A percentile compares a stretch with the other conserved stretches of the same genome.
These are phyloP conservation scores for Angomonas ambiguus DNA, from an alignment of 208 protist genomes.

Conservation along the genomic window DNA sequence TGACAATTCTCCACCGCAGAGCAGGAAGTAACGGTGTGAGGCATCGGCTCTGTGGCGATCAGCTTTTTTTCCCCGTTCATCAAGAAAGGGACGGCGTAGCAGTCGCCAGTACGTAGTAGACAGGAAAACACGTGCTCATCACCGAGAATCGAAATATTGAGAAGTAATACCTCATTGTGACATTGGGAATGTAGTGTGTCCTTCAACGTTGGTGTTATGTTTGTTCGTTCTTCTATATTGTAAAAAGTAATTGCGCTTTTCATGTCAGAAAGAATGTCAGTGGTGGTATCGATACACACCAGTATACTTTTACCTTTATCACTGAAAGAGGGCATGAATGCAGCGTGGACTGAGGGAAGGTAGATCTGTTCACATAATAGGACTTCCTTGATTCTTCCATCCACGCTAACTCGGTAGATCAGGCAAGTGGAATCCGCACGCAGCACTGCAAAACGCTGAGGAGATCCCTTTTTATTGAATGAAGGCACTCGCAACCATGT, in stretches of 20 bases:
- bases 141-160: neutral
- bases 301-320: neutral
- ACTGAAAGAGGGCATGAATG: neutral
- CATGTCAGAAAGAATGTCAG: neutral
- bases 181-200: neutral
- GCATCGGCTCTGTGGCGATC: slow-evolving; percentile 26
- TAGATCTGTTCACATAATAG: slow-evolving; percentile 3
- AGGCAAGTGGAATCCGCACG: slow-evolving; percentile 4
- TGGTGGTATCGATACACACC: neutral
- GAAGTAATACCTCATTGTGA: neutral
- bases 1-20: slow-evolving; percentile 21
- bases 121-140: slow-evolving; percentile 14
- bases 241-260: neutral
- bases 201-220: neutral
- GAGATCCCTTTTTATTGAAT: neutral
- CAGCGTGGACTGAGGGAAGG: neutral
- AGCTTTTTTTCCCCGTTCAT: slow-evolving; percentile 10
- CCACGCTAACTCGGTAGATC: slow-evolving; percentile 6
- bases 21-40: slow-evolving; percentile 33
- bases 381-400: slow-evolving; percentile 10
- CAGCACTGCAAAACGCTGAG: neutral
- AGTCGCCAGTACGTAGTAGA: slow-evolving; percentile 30
- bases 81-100: slow-evolving; percentile 19
- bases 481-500: neutral
- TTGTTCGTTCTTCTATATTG: neutral